phyloP scores from a whole-genome alignment of 352 stramenopile species.

The Phytophthora foliorum region DNA sequence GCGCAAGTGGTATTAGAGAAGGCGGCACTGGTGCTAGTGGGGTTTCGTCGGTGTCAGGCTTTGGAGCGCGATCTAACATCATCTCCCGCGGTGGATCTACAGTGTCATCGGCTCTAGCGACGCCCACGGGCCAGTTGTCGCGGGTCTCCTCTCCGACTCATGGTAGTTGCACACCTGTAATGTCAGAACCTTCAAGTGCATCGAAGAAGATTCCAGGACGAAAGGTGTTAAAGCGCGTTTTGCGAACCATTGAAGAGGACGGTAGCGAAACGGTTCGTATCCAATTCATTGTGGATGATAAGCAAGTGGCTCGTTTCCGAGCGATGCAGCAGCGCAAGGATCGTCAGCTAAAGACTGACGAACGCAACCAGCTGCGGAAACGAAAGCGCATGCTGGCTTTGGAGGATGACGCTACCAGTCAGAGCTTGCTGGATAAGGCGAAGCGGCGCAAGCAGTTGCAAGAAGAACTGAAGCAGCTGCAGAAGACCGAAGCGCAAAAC shows the following conservation, averaged over 20 bases:
- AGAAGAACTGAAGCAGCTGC: constrained; percentile 87
- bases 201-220: constrained; percentile 52
- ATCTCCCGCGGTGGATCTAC: constrained; percentile 66
- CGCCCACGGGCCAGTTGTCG: constrained; percentile 73
- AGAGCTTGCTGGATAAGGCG: constrained; percentile 74
- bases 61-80: constrained; percentile 41
- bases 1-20: constrained; percentile 78
- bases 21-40: constrained; percentile 46
- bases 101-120: constrained; percentile 73
- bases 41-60: constrained; percentile 40
- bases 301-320: constrained; percentile 72
- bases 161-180: constrained; percentile 42
- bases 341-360: constrained; percentile 72
- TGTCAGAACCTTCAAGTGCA: constrained; percentile 42
- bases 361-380: constrained; percentile 81
- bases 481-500: constrained; percentile 86
- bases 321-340: constrained; percentile 85
- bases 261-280: constrained; percentile 80
- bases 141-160: constrained; percentile 75
- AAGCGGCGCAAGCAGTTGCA: constrained; percentile 87
- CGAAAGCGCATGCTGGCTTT: constrained; percentile 81
- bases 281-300: constrained; percentile 85
- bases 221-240: constrained; percentile 82
- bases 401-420: constrained; percentile 61
- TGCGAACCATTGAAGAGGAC: constrained; percentile 84